Evolutionary conservation across 2,329 filamentous ascomycete genomes (phyloP), one percentile per base, ranked within the genome.

Genomic region (Ilyonectria destructans): DNA sequence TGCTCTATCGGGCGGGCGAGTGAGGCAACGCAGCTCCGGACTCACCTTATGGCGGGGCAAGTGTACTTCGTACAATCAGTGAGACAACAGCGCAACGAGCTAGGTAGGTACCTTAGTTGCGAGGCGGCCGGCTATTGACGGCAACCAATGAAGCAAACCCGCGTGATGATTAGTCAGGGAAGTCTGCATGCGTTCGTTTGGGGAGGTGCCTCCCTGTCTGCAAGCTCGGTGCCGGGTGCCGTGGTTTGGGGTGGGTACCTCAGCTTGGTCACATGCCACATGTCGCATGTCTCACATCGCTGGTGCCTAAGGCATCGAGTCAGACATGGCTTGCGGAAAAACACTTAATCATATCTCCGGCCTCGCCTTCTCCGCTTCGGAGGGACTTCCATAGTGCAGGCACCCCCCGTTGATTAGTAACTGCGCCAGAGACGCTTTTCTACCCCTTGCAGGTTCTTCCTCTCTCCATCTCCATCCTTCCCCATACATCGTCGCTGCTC

Each of bases 31-130:
- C 70, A 71, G 69, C 65, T 62, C 46, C 49, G 48, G 63, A 58
- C 69, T 71, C 64, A 73, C 69, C 70, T 73, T 71, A 69, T 75
- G 75, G 75, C 75, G 75, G 75, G 75, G 75, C 69, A 72, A 62
- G 48, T 26, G 26, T 26, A 26, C 26, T 26, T 26, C 70, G 59
- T 64, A 52, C 67, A 68, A 69, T 63, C 51, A 49, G 48, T 60
- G 35, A 58, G 61, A 52, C 60, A 58, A 26, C 40, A 59, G 35
- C 65, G 56, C 58, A 62, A 40, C 37, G n/a, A 43, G 40, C 37
- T 15, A n/a, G n/a, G n/a, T n/a, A n/a, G n/a, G n/a, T n/a, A n/a
- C n/a, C n/a, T n/a, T n/a, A 40, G 26, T 43, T n/a, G n/a, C 49
- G 29, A 17, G 23, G 46, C 7, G 17, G 21, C 51, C 77, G 78